phyloP scores from a whole-genome alignment of 345 rosid genomes.

The Eucalyptus paniculata region DNA sequence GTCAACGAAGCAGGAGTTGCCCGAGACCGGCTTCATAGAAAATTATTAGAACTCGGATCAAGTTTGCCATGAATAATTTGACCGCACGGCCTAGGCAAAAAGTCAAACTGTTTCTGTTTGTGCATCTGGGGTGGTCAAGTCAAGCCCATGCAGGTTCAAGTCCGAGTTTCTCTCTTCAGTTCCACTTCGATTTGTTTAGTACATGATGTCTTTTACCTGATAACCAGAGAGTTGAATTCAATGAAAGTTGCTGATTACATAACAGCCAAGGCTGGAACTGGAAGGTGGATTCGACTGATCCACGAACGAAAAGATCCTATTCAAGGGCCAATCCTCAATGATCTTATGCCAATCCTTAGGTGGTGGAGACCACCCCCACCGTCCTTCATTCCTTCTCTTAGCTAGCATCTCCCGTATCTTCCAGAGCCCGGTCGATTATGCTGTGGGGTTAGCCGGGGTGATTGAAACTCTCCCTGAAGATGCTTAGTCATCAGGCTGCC shows the following conservation, averaged over 20 bases:
- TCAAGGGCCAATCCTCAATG: neutral
- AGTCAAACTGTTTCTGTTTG: neutral
- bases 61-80: neutral
- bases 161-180: neutral
- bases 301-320: neutral
- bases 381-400: neutral
- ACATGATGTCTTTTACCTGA: neutral
- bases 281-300: neutral
- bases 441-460: neutral
- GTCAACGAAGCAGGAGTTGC: neutral
- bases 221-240: neutral
- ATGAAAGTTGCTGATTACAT: neutral
- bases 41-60: neutral
- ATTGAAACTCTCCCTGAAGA: neutral
- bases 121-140: neutral
- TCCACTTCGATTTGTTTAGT: neutral
- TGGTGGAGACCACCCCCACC: neutral
- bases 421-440: neutral
- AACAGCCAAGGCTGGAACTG: neutral
- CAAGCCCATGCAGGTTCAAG: neutral
- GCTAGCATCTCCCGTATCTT: neutral
- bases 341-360: neutral
- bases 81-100: neutral
- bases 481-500: neutral
- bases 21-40: neutral